phyloP scores from a whole-genome alignment of 768 basidiomycete genomes.

The Lenzites betulinus region DNA sequence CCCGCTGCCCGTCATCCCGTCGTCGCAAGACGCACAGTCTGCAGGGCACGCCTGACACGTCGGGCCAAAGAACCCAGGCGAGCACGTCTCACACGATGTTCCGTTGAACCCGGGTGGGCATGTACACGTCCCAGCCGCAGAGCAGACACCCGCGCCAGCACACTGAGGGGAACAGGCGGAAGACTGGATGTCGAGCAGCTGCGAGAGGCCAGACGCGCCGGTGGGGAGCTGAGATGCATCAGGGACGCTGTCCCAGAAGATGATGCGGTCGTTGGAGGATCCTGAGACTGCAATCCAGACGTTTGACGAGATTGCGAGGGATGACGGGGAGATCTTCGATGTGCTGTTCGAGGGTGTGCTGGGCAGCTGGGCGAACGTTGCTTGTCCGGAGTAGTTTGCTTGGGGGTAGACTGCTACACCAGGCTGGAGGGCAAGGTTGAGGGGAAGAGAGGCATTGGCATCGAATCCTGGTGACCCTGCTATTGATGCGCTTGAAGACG shows the following conservation, averaged over 20 bases:
- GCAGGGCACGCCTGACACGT: constrained; percentile 69
- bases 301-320: constrained; percentile 68
- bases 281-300: constrained; percentile 68
- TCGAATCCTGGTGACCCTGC: constrained; percentile 67
- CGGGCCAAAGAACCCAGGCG: constrained; percentile 73
- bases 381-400: constrained; percentile 64
- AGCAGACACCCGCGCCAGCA: constrained; percentile 71
- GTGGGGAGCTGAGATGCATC: constrained; percentile 71
- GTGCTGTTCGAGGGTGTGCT: constrained; percentile 37
- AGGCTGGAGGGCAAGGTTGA: constrained; percentile 64
- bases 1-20: constrained; percentile 78
- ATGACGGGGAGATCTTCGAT: constrained; percentile 47
- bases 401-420: constrained; percentile 69
- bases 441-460: constrained; percentile 58
- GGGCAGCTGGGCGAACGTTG: constrained; percentile 60
- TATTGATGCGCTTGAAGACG: constrained; percentile 61
- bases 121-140: constrained; percentile 65
- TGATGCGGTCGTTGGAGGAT: constrained; percentile 54
- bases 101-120: constrained; percentile 80
- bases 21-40: constrained; percentile 72
- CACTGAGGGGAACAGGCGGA: constrained; percentile 76
- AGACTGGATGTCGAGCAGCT: constrained; percentile 77
- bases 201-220: constrained; percentile 41
- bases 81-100: constrained; percentile 77
- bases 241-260: constrained; percentile 80